Evolutionary conservation across 768 basidiomycete species (phyloP).

Genomic region (Naganishia randhawae): DNA sequence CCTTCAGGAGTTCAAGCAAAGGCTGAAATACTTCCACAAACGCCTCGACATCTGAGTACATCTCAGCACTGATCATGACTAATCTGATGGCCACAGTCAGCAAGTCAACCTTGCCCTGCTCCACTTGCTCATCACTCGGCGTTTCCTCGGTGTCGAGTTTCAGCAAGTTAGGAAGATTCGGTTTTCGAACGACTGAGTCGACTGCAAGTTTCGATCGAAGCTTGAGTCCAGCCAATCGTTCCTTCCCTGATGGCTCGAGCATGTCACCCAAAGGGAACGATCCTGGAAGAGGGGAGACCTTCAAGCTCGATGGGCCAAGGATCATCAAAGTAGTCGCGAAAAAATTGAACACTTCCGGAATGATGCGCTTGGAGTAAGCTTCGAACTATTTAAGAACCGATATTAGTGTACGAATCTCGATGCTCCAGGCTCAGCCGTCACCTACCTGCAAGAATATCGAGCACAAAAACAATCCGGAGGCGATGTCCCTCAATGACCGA

Average conservation of each 20-base stretch:
- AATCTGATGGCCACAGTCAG: conserved; percentile 64
- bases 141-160: conserved; percentile 11
- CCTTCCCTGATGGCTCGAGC: conserved; percentile 50
- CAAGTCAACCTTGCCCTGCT: conserved; percentile 69
- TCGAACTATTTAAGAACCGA: conserved; percentile 64
- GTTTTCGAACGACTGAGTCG: conserved; percentile 31
- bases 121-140: conserved; percentile 14
- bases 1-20: conserved; percentile 59
- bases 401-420: neutral
- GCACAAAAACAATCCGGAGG: conserved; percentile 83
- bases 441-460: conserved; percentile 61
- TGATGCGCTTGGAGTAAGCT: conserved; percentile 71
- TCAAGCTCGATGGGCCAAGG: conserved; percentile 62
- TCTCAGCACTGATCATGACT: conserved; percentile 68
- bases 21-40: conserved; percentile 84
- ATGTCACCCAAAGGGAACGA: conserved; percentile 66
- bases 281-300: conserved; percentile 59
- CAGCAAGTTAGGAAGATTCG: conserved; percentile 23
- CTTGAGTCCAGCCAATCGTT: conserved; percentile 8
- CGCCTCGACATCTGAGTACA: conserved; percentile 65
- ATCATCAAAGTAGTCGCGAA: conserved; percentile 66
- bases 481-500: conserved; percentile 67
- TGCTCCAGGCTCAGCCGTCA: neutral
- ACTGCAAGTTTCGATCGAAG: conserved; percentile 54
- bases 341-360: conserved; percentile 88